These are phyloP conservation scores for Cymodocea nodosa DNA, from an alignment of 116 monocot genomes.

Conservation along the genomic window DNA sequence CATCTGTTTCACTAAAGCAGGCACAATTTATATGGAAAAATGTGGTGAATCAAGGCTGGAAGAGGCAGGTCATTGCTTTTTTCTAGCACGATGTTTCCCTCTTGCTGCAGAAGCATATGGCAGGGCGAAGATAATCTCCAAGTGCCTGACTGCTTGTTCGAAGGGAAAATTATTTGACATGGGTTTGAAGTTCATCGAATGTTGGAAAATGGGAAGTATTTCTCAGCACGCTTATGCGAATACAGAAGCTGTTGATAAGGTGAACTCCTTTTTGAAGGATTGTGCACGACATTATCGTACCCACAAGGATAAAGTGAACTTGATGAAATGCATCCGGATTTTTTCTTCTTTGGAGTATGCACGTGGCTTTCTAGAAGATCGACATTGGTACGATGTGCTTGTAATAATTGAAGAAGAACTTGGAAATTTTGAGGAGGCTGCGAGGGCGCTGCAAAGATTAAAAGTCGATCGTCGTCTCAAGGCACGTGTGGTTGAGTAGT, in stretches of 20 bases:
- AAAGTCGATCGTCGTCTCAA: conserved; percentile 37
- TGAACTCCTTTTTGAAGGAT: conserved; percentile 19
- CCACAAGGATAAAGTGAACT: conserved; percentile 11
- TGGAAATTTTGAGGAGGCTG: conserved; percentile 41
- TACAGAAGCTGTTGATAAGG: neutral
- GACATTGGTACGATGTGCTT: conserved; percentile 33
- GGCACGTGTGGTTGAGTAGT: conserved; percentile 33
- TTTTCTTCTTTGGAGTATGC: conserved; percentile 29
- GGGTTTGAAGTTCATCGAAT: conserved; percentile 22
- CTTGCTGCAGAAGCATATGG: conserved; percentile 37
- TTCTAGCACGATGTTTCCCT: conserved; percentile 17
- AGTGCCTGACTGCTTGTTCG: conserved; percentile 37
- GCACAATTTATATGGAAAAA: conserved; percentile 39
- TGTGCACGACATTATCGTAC: conserved; percentile 25
- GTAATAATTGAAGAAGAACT: conserved; percentile 26
- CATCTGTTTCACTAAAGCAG: conserved; percentile 5
- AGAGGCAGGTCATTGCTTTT: conserved; percentile 52
- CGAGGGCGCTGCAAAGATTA: conserved; percentile 17
- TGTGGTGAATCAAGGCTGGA: conserved; percentile 35
- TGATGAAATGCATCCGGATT: conserved; percentile 34
- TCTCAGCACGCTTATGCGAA: neutral
- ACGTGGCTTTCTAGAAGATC: conserved; percentile 23
- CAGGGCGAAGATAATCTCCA: conserved; percentile 26
- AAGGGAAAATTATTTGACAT: conserved; percentile 24
- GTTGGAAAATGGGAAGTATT: conserved; percentile 8